Evolutionary conservation across 306 rosid genomes (phyloP).

Genomic region (Fagus sylvatica): DNA sequence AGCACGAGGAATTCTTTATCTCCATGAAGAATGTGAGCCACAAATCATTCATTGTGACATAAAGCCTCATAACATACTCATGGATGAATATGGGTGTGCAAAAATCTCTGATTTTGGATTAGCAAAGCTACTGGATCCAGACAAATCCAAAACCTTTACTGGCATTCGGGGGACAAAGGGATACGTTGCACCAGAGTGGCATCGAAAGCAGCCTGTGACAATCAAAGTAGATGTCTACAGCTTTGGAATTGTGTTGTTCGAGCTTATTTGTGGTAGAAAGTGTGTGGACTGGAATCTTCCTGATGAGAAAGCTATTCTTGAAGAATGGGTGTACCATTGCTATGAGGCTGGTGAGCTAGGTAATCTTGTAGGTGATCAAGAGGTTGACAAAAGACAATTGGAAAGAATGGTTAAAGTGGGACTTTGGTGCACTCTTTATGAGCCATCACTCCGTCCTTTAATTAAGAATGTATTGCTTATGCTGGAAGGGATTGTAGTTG

Average conservation of each 20-base stretch:
- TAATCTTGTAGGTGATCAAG: conserved; percentile 3
- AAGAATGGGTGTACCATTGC: not conserved
- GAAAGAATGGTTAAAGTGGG: conserved; percentile 29
- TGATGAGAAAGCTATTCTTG: conserved; percentile 8
- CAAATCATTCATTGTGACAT: too few relatives aligned
- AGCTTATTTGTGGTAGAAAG: conserved; percentile 15
- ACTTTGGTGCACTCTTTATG: conserved; percentile 35
- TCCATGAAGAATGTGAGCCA: too few relatives aligned
- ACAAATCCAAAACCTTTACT: conserved; percentile 18
- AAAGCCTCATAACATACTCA: conserved; percentile 21
- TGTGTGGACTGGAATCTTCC: conserved; percentile 19
- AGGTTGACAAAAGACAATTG: conserved; percentile 1
- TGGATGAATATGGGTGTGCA: conserved; percentile 22
- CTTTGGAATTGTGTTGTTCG: conserved; percentile 32
- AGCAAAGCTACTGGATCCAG: conserved; percentile 29
- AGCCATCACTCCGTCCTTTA: conserved; percentile 21
- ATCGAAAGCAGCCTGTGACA: conserved; percentile 6
- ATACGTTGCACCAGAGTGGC: conserved; percentile 40
- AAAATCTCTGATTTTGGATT: not conserved
- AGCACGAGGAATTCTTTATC: too few relatives aligned
- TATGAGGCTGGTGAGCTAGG: conserved; percentile 14
- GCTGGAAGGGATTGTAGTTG: not conserved
- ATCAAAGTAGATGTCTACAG: conserved; percentile 32
- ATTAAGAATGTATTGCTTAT: too few relatives aligned
- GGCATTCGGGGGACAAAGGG: conserved; percentile 32